These are phyloP conservation scores for Xylariales sp. DNA, from an alignment of 2,329 filamentous ascomycete genomes.

Conservation along the genomic window DNA sequence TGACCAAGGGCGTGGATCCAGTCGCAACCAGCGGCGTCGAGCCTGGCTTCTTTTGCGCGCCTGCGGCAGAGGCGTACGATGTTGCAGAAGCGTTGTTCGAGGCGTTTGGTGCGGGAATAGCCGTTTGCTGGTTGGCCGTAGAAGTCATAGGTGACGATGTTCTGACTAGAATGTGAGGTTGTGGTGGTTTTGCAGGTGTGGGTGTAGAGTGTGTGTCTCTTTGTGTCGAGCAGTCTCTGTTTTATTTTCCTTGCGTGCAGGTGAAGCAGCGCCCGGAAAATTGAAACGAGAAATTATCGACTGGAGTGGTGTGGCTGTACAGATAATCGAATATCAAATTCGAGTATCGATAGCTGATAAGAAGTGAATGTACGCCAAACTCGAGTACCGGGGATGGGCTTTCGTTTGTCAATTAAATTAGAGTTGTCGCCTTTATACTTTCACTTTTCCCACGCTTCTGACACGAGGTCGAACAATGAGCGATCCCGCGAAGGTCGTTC, in stretches of 20 bases:
- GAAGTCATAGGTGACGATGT: conserved; percentile 53
- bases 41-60: conserved; percentile 55
- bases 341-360: conserved; percentile 5
- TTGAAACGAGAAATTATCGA: conserved; percentile 3
- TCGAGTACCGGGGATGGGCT: neutral
- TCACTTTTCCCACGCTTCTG: too few species aligned
- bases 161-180: conserved; percentile 1
- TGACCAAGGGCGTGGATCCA: conserved; percentile 49
- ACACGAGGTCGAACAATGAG: neutral
- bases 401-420: conserved; percentile 6
- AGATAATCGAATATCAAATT: conserved; percentile 15
- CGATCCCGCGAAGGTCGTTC: neutral
- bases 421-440: too few species aligned
- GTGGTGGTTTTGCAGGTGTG: conserved; percentile 20
- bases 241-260: neutral
- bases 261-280: conserved; percentile 3
- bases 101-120: conserved; percentile 53
- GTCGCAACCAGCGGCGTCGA: conserved; percentile 57
- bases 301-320: conserved; percentile 4
- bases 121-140: conserved; percentile 49
- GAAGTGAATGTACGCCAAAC: conserved; percentile 8
- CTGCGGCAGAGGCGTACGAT: conserved; percentile 65
- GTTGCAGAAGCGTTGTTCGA: conserved; percentile 50
- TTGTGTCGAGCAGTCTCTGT: conserved; percentile 2
- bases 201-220: conserved; percentile 12